Percentiles rank a stretch among this genome's conserved stretches.
These are phyloP conservation scores for Houttuynia cordata DNA, from an alignment of 164 flowering plant genomes.

Conservation along the genomic window DNA sequence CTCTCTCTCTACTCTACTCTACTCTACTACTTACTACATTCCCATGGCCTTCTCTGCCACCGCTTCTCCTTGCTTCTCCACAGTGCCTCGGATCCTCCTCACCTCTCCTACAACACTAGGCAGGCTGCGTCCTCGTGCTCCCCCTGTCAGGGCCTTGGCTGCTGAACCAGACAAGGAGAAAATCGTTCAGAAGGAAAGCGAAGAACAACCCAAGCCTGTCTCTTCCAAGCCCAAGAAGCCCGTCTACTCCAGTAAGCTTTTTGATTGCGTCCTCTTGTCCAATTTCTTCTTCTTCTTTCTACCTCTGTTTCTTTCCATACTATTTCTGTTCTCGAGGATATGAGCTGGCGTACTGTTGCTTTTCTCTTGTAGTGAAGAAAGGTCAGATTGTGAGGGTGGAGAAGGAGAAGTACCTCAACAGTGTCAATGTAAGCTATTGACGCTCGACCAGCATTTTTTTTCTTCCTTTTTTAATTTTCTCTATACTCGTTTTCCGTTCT, in stretches of 20 bases:
- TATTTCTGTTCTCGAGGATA: background rate
- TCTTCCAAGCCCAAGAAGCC: conserved; percentile 36
- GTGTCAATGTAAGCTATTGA: conserved; percentile 53
- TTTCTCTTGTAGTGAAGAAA: conserved; percentile 58
- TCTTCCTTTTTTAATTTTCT: too few relatives aligned
- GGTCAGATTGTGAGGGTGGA: conserved; percentile 89
- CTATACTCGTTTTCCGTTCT: too few relatives aligned
- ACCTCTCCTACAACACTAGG: background rate
- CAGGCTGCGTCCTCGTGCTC: background rate
- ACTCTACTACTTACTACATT: too few relatives aligned
- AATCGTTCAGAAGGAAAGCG: conserved; percentile 14
- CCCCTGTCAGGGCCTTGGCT: background rate
- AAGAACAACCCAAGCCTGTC: conserved; percentile 15
- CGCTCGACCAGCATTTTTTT: too few relatives aligned
- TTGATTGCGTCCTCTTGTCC: background rate
- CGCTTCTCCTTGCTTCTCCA: background rate
- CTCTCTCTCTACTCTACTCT: too few relatives aligned
- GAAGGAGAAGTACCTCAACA: conserved; percentile 77
- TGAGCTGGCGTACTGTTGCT: background rate
- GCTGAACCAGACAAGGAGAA: conserved; percentile 18
- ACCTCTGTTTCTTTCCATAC: background rate
- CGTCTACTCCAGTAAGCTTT: conserved; percentile 49
- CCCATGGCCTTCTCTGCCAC: conserved; percentile 8
- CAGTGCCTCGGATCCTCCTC: conserved; percentile 1
- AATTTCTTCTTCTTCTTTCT: background rate